Evolutionary conservation across 2,329 filamentous ascomycete species (phyloP), one percentile per base, ranked within the genome.

Genomic region (Hansfordia pulvinata): DNA sequence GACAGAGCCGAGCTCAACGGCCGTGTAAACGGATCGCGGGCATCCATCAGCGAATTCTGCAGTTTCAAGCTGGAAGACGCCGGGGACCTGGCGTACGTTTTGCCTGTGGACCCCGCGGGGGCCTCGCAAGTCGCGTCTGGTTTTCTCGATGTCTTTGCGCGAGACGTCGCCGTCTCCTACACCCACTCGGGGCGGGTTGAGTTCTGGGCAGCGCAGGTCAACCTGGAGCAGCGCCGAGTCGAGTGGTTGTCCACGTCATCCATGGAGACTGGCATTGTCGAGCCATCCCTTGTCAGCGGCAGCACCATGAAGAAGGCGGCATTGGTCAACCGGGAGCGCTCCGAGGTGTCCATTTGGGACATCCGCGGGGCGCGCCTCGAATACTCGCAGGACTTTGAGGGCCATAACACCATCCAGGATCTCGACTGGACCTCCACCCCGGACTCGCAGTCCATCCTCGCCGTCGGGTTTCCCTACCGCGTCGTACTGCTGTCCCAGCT

Each of bases 401-500:
- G 65, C 9, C 67, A 78, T 32, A 79, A 90, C 40, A 68, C 65
- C 5, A 84, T 94, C 20, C 74, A 78, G 35, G 86, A 93, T 49
- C 67, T 94, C 9, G 85, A 93, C 49, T 94, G 88, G 88, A 88
- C 85, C 1, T 88, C 82, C 3, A 93, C 86, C 0, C 84, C 84
- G 0, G 83, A 93, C 47, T 75, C 74, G 25, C 84, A 93, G 43
- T 88, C 82, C 2, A 85, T 94, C 29, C 60, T 94, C 12, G 83
- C 86, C 1, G 82, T 94, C n/a, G 85, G 86, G 0, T 93, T 93
- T 43, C 76, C 78, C n/a, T 81, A 86, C 36, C 73, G 79, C 30
- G 77, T 94, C 5, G 54, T 92, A 17, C 62, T 94, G 3, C 66
- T 93, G 15, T 77, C 80, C 5, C 85, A 94, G 45, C 75, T 93